These are phyloP conservation scores for Plectosphaerella cucumerina DNA, from an alignment of 2,329 filamentous ascomycete species.

Conservation along the genomic window DNA sequence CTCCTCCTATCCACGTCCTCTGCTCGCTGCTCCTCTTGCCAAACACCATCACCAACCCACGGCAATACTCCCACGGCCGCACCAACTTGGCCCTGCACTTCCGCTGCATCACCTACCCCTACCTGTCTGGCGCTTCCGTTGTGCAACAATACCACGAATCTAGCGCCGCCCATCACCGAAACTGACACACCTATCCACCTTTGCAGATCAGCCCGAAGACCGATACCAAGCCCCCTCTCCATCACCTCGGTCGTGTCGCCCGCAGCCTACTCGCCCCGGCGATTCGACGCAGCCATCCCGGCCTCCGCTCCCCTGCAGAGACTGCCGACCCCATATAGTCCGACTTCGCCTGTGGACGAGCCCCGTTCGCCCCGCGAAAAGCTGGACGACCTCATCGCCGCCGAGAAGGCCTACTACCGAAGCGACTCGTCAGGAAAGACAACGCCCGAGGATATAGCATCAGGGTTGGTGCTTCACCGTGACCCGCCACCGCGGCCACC, in stretches of 20 bases:
- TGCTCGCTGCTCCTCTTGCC: background rate
- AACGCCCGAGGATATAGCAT: slow-evolving; percentile 23
- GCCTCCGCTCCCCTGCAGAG: slow-evolving; percentile 13
- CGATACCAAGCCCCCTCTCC: slow-evolving; percentile 46
- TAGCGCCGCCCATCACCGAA: slow-evolving; percentile 7
- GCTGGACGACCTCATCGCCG: slow-evolving; percentile 6
- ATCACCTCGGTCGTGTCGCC: slow-evolving; percentile 38
- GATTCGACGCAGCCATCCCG: slow-evolving; percentile 26
- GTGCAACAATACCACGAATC: slow-evolving; percentile 17
- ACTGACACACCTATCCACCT: slow-evolving; percentile 16
- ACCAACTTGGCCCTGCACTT: no score
- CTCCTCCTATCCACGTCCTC: background rate
- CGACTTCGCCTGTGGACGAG: slow-evolving; percentile 24
- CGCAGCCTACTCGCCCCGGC: slow-evolving; percentile 27
- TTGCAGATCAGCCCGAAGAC: slow-evolving; percentile 42
- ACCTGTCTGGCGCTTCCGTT: slow-evolving; percentile 15
- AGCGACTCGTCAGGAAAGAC: slow-evolving; percentile 30
- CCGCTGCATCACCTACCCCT: background rate
- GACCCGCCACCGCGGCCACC: background rate
- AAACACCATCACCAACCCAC: no score
- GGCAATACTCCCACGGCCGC: no score
- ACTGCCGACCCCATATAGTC: slow-evolving; percentile 21
- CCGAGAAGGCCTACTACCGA: slow-evolving; percentile 29
- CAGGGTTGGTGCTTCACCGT: slow-evolving; percentile 22
- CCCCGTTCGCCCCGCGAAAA: slow-evolving; percentile 12